These are phyloP conservation scores for Trichophyton benhamiae DNA, from an alignment of 2,329 filamentous ascomycete genomes.

Conservation along the genomic window DNA sequence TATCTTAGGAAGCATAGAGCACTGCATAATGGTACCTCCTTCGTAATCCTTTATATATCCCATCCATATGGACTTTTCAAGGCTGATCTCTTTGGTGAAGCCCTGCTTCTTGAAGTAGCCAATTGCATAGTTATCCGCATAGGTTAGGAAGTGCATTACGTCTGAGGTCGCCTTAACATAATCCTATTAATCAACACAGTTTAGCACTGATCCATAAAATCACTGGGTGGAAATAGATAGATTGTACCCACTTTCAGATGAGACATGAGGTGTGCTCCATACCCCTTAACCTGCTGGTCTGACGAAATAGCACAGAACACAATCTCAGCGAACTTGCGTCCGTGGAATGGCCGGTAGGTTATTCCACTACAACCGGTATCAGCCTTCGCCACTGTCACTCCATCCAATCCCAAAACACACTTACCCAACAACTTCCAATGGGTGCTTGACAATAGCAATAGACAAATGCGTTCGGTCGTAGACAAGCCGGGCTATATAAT, in stretches of 20 bases:
- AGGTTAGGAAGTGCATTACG: slow-evolving; percentile 97
- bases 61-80: slow-evolving; percentile 90
- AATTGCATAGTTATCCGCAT: slow-evolving; percentile 97
- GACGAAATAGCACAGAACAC: slow-evolving; percentile 97
- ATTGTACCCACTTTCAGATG: slow-evolving; percentile 58
- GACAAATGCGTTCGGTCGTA: slow-evolving; percentile 94
- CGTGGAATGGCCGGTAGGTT: slow-evolving; percentile 88
- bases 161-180: slow-evolving; percentile 94
- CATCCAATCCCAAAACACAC: slow-evolving; percentile 14
- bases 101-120: slow-evolving; percentile 99
- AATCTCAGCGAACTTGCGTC: slow-evolving; percentile 88
- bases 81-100: slow-evolving; percentile 95
- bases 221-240: neutral
- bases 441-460: slow-evolving; percentile 95
- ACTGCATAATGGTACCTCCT: slow-evolving; percentile 98
- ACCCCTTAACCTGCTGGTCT: slow-evolving; percentile 97
- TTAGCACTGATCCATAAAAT: neutral
- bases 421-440: slow-evolving; percentile 71
- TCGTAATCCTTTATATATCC: slow-evolving; percentile 99
- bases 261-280: slow-evolving; percentile 94
- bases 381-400: too few species aligned
- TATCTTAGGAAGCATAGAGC: slow-evolving; percentile 87
- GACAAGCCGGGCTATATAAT: slow-evolving; percentile 93
- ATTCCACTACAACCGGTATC: slow-evolving; percentile 56
- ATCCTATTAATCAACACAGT: slow-evolving; percentile 38